These are phyloP conservation scores for Ogataea neopini DNA, from an alignment of 805 yeast genomes.

Conservation along the genomic window DNA sequence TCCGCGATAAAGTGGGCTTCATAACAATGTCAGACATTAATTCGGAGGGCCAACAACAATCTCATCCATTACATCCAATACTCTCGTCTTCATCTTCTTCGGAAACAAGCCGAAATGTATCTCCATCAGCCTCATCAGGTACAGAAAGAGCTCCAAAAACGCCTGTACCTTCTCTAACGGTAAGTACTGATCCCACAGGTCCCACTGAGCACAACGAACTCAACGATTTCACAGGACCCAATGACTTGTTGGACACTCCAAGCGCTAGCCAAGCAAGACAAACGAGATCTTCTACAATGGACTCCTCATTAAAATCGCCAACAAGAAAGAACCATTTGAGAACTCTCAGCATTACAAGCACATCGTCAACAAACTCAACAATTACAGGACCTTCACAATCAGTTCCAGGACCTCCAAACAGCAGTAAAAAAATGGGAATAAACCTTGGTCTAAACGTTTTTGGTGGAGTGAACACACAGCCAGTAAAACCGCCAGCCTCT, in stretches of 20 bases:
- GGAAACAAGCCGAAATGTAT: conserved; percentile 18
- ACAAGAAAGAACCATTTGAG: conserved; percentile 21
- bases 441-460: conserved; percentile 34
- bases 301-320: conserved; percentile 17
- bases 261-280: conserved; percentile 10
- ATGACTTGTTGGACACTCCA: conserved; percentile 1
- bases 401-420: conserved; percentile 10
- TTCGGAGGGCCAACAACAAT: conserved; percentile 5
- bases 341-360: conserved; percentile 24
- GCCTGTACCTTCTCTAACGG: conserved; percentile 8
- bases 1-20: neutral
- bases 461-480: conserved; percentile 16
- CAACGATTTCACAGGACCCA: no score
- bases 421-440: conserved; percentile 29
- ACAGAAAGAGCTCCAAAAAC: neutral
- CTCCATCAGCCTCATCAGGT: conserved; percentile 10
- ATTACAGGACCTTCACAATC: conserved; percentile 11
- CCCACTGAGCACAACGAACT: no score
- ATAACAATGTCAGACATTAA: conserved; percentile 8
- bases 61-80: conserved; percentile 24
- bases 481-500: neutral
- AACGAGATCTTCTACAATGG: conserved; percentile 19
- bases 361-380: conserved; percentile 12
- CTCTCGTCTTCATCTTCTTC: conserved; percentile 27
- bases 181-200: conserved; percentile 6